Evolutionary conservation across 225 moss, liverwort and hornwort species (phyloP).

Genomic region (Asterella californica): DNA sequence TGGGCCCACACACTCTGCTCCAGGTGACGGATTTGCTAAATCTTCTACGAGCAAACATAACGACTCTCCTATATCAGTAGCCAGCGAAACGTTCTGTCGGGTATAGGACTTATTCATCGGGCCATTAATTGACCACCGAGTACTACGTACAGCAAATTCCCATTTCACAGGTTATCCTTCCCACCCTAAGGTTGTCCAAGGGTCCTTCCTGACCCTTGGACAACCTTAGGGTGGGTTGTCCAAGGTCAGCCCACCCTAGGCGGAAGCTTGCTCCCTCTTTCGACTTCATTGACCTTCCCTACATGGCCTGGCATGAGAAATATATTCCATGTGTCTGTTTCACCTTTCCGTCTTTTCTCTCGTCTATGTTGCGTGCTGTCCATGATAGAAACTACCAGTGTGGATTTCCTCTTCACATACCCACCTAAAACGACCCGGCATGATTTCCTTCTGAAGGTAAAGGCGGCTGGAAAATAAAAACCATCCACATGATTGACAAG

Average conservation of each 20-base stretch:
- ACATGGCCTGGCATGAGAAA: slow-evolving; percentile 2
- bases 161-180: not conserved
- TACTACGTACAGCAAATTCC: not conserved
- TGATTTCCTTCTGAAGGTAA: not conserved
- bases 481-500: not conserved
- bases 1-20: slow-evolving; percentile 6
- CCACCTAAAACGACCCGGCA: not conserved
- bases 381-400: not conserved
- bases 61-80: slow-evolving; percentile 9
- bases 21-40: not conserved
- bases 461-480: not conserved
- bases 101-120: not conserved
- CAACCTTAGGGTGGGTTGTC: too few species aligned
- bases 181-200: too few species aligned
- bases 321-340: not conserved
- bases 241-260: not conserved
- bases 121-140: not conserved
- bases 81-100: not conserved
- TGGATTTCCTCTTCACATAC: not conserved
- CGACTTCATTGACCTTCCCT: not conserved
- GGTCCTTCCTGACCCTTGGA: too few species aligned
- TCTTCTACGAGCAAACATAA: slow-evolving; percentile 2
- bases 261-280: not conserved
- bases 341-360: not conserved
- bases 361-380: not conserved